phyloP scores from a whole-genome alignment of 768 basidiomycete genomes.

The Grammothele lineata region DNA sequence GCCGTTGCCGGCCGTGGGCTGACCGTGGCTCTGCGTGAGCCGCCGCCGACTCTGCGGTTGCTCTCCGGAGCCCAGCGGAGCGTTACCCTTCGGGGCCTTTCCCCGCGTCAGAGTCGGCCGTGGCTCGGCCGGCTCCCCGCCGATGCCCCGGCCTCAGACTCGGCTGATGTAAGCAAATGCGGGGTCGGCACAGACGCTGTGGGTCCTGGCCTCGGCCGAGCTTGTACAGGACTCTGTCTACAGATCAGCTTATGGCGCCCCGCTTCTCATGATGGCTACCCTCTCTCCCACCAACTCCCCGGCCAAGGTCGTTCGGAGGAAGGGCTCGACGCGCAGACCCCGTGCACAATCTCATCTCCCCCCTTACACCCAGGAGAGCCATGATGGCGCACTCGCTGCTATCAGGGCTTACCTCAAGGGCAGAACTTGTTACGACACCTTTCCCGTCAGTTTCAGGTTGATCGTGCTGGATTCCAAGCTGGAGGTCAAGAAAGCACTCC shows the following conservation, averaged over 20 bases:
- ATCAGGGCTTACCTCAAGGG: slow-evolving; percentile 83
- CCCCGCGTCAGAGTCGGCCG: slow-evolving; percentile 2
- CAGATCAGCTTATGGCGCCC: slow-evolving; percentile 16
- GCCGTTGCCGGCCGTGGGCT: not conserved
- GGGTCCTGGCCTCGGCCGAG: too few species aligned
- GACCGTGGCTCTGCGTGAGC: too few species aligned
- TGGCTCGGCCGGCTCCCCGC: not conserved
- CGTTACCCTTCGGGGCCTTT: not conserved
- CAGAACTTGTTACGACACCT: slow-evolving; percentile 90
- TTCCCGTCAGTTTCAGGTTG: slow-evolving; percentile 93
- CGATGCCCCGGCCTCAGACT: too few species aligned
- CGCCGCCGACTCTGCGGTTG: too few species aligned
- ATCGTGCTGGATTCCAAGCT: slow-evolving; percentile 96
- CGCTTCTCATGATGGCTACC: slow-evolving; percentile 39
- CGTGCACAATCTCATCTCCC: slow-evolving; percentile 59
- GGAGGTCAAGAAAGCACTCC: slow-evolving; percentile 91
- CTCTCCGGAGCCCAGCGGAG: too few species aligned
- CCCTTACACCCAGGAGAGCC: slow-evolving; percentile 51
- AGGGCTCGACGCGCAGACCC: slow-evolving; percentile 48
- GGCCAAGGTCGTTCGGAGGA: slow-evolving; percentile 51
- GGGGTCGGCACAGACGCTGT: too few species aligned
- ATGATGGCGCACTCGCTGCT: slow-evolving; percentile 60
- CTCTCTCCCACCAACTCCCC: slow-evolving; percentile 49
- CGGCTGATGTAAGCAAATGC: too few species aligned
- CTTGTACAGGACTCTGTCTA: not conserved